Percentiles rank a stretch among this genome's conserved stretches.
These are phyloP conservation scores for Oryza punctata DNA, from an alignment of 176 grass and related monocot genomes.

Conservation along the genomic window DNA sequence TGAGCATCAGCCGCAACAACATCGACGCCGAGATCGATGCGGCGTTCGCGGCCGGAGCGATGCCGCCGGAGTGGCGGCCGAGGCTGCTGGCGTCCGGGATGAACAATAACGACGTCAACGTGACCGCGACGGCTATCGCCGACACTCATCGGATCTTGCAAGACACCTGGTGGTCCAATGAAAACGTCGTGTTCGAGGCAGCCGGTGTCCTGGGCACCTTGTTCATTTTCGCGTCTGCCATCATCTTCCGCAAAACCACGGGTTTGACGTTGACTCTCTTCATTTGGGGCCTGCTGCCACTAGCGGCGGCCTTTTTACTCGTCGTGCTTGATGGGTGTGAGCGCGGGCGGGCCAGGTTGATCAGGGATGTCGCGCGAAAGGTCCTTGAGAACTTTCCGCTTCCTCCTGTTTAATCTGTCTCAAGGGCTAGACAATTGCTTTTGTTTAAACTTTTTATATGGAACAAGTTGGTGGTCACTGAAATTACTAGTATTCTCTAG, in stretches of 20 bases:
- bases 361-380: neutral
- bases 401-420: no score
- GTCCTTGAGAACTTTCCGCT: neutral
- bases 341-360: neutral
- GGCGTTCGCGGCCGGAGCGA: neutral
- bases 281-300: fast-evolving
- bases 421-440: no score
- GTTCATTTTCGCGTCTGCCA: neutral
- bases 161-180: neutral
- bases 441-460: no score
- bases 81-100: neutral
- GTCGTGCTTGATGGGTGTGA: neutral
- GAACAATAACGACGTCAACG: no score
- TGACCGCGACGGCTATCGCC: no score
- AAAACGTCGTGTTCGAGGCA: no score
- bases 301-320: neutral
- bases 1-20: no score
- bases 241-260: neutral
- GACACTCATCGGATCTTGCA: neutral
- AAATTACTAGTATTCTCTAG: no score
- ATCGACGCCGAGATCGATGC: neutral
- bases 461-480: no score
- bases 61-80: neutral
- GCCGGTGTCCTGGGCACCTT: neutral
- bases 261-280: neutral